Evolutionary conservation across 164 flowering plant species (phyloP).

Genomic region (Buxus sempervirens): DNA sequence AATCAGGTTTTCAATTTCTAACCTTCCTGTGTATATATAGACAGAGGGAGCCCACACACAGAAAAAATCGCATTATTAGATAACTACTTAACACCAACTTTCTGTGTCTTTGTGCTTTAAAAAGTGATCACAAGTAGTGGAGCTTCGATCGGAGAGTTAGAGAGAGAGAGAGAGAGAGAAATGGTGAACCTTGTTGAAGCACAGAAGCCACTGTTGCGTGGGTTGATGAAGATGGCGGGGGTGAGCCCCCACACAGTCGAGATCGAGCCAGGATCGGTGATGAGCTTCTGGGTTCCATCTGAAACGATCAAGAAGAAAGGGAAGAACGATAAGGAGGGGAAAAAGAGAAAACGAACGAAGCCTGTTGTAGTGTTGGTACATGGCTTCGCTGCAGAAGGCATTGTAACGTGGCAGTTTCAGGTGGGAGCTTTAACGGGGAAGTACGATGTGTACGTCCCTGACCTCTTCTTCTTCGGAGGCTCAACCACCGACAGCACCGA

Average conservation of each 20-base stretch:
- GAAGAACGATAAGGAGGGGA: background rate
- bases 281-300: constrained; percentile 83
- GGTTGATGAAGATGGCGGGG: constrained; percentile 84
- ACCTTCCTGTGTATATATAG: no score
- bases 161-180: constrained; percentile 14
- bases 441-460: constrained; percentile 69
- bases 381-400: constrained; percentile 84
- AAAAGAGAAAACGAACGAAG: constrained; percentile 29
- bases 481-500: constrained; percentile 43
- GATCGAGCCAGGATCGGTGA: constrained; percentile 64
- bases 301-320: constrained; percentile 37
- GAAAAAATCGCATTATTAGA: background rate
- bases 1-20: no score
- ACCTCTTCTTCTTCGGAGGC: constrained; percentile 77
- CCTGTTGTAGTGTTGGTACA: constrained; percentile 65
- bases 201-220: constrained; percentile 67
- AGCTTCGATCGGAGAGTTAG: no score
- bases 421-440: constrained; percentile 57
- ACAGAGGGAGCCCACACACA: background rate
- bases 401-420: constrained; percentile 90
- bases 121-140: no score
- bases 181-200: constrained; percentile 92
- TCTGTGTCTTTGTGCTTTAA: background rate
- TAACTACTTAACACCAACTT: constrained; percentile 29
- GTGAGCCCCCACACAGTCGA: constrained; percentile 52